Evolutionary conservation across 2,329 filamentous ascomycete genomes (phyloP).

Genomic region (Aspergillus hiratsukae): DNA sequence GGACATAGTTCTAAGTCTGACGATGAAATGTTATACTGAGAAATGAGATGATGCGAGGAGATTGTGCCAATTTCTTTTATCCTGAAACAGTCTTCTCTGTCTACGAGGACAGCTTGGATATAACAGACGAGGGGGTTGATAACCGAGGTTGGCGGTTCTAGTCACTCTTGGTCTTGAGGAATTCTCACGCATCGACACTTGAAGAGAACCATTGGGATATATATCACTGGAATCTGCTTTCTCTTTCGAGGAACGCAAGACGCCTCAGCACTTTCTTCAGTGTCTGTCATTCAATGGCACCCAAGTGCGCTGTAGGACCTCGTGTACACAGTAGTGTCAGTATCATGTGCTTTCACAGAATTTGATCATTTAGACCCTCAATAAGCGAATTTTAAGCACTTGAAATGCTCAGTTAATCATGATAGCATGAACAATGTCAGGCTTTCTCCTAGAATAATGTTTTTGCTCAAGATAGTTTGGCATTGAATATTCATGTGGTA

Average conservation of each 20-base stretch:
- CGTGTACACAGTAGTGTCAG: not conserved
- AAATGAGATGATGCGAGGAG: not conserved
- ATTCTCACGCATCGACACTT: not conserved
- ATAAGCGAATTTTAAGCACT: not conserved
- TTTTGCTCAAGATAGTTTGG: not conserved
- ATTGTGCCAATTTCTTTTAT: not conserved
- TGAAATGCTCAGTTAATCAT: not conserved
- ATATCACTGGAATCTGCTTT: not conserved
- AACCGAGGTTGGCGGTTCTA: conserved; percentile 7
- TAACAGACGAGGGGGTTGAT: not conserved
- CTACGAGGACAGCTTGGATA: not conserved
- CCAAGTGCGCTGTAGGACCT: not conserved
- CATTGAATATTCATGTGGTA: not conserved
- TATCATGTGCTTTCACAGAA: not conserved
- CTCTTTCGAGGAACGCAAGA: not conserved
- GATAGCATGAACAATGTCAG: not conserved
- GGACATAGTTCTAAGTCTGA: conserved; percentile 11
- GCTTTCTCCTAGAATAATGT: not conserved
- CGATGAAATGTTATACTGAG: not conserved
- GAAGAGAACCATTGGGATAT: not conserved
- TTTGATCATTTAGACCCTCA: not conserved
- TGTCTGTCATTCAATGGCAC: not conserved
- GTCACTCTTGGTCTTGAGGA: not conserved
- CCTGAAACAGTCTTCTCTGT: not conserved
- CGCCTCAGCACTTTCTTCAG: not conserved